These are phyloP conservation scores for Ganoderma meredithae DNA, from an alignment of 1,284 basidiomycete genomes.

Conservation along the genomic window DNA sequence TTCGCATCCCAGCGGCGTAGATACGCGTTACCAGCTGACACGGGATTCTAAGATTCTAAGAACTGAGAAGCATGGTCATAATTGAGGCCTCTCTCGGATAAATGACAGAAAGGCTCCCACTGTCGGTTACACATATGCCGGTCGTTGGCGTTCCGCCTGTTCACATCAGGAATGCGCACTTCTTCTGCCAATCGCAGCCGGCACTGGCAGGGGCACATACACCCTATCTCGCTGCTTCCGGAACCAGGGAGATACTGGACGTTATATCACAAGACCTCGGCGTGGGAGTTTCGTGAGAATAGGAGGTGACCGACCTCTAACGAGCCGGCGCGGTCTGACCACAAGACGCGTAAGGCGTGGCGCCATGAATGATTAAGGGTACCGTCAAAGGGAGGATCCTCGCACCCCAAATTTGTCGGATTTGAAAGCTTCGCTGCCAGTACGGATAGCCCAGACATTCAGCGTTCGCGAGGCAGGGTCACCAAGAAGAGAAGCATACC, in stretches of 20 bases:
- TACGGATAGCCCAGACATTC: constrained; percentile 5
- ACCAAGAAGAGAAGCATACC: constrained; percentile 6
- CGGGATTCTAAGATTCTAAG: constrained; percentile 5
- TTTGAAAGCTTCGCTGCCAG: not conserved
- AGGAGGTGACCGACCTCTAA: not conserved
- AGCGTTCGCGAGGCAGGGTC: not conserved
- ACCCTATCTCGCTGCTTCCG: not conserved
- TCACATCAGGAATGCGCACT: too few species aligned
- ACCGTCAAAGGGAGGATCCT: not conserved
- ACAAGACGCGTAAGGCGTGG: not conserved
- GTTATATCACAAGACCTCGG: not conserved
- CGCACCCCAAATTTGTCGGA: constrained; percentile 3
- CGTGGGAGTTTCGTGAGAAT: not conserved
- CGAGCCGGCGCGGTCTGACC: not conserved
- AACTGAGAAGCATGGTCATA: constrained; percentile 9
- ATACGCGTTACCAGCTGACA: not conserved
- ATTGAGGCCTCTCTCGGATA: constrained; percentile 3
- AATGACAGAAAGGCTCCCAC: constrained; percentile 1
- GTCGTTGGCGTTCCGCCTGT: not conserved
- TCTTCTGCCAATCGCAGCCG: constrained; percentile 1
- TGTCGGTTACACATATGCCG: not conserved
- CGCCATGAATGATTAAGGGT: not conserved
- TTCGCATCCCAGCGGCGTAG: not conserved
- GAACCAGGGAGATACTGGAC: not conserved
- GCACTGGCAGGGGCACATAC: not conserved